A percentile compares a stretch with the other conserved stretches of the same genome.
phyloP scores from a whole-genome alignment of 116 monocot genomes.

The Papilionanthe hybrid region DNA sequence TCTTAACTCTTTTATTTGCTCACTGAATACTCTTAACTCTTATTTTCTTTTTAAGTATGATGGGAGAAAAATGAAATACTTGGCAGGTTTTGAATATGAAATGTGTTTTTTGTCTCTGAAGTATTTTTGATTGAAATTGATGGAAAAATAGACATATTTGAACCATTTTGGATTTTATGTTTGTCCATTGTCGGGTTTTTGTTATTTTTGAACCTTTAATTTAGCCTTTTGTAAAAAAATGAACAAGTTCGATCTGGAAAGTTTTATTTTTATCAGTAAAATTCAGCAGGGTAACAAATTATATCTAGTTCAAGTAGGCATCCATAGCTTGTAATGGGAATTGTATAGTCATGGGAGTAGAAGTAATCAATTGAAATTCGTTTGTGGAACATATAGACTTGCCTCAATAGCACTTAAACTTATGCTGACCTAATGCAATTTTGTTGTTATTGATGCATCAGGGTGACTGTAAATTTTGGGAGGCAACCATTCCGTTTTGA shows the following conservation, averaged over 20 bases:
- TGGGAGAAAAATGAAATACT: background rate
- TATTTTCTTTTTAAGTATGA: too few relatives aligned
- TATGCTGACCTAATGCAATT: background rate
- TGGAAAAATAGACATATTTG: background rate
- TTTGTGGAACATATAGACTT: background rate
- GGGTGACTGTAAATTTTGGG: conserved; percentile 90
- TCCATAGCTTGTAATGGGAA: background rate
- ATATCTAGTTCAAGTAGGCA: background rate
- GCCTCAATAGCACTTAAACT: background rate
- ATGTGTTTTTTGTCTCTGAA: too few relatives aligned
- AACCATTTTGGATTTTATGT: background rate
- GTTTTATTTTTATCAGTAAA: background rate
- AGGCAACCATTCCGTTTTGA: conserved; percentile 78
- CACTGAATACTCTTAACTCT: too few relatives aligned
- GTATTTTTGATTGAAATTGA: background rate
- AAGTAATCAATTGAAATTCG: background rate
- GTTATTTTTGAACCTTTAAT: background rate
- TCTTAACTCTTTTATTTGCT: background rate
- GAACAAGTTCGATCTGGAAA: too few relatives aligned
- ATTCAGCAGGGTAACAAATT: background rate
- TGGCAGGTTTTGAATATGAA: too few relatives aligned
- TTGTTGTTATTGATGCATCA: conserved; percentile 24
- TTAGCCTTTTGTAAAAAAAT: too few relatives aligned
- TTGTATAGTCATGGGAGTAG: background rate
- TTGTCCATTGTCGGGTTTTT: background rate